Conservation (phyloP, 2,329 filamentous ascomycete species). For the Xylariaceae sp. region DNA sequence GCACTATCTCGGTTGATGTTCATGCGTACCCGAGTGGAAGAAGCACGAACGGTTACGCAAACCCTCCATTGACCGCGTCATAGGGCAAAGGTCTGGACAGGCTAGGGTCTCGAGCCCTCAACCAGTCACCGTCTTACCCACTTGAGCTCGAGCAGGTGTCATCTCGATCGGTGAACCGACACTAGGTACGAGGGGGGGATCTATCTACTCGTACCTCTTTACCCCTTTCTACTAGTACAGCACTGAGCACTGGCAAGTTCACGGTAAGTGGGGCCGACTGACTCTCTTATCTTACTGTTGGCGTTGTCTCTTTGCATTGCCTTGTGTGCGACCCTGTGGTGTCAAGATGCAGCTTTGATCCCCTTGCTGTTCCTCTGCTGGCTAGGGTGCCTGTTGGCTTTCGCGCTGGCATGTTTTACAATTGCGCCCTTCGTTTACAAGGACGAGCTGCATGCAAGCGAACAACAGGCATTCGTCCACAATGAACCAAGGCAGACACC, state of each 20-base stretch:
- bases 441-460: no score
- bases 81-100: not conserved
- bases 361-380: not conserved
- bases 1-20: not conserved
- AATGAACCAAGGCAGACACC: no score
- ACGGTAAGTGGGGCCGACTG: not conserved
- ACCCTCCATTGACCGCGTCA: not conserved
- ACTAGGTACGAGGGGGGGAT: no score
- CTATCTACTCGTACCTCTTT: no score
- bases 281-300: not conserved
- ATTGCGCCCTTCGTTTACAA: no score
- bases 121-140: not conserved
- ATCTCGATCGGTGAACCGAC: not conserved
- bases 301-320: not conserved
- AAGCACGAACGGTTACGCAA: not conserved
- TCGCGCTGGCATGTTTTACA: no score
- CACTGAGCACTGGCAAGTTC: not conserved
- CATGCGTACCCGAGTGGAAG: not conserved
- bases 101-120: not conserved
- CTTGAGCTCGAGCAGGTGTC: not conserved
- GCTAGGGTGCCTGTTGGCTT: not conserved
- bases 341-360: not conserved
- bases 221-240: not conserved
- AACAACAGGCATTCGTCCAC: no score
- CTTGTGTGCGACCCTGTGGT: not conserved